Conservation (phyloP, 352 stramenopile genomes). For the Phytophthora cryptogea region DNA sequence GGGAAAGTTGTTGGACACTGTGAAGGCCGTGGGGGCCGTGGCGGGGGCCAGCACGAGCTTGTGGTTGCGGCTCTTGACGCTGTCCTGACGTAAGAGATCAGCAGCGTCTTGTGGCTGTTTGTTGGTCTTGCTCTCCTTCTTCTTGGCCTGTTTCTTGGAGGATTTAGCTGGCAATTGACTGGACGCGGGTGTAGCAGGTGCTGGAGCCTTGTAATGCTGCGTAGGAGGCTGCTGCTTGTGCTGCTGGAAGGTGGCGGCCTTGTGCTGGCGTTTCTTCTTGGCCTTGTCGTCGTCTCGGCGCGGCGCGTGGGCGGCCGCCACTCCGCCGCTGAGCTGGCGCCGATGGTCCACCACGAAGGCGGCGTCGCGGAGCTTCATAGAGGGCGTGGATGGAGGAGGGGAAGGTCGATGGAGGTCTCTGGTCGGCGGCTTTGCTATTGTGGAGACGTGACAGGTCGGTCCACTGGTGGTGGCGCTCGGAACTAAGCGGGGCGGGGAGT, state of each 20-base stretch:
- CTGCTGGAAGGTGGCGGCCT: slow-evolving; percentile 9
- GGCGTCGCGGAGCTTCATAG: slow-evolving; percentile 48
- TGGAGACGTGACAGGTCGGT: slow-evolving; percentile 18
- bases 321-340: slow-evolving; percentile 29
- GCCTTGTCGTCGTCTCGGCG: slow-evolving; percentile 35
- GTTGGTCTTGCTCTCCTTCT: slow-evolving; percentile 45
- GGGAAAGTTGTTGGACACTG: slow-evolving; percentile 33
- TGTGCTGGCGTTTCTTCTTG: slow-evolving; percentile 41
- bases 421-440: slow-evolving; percentile 19
- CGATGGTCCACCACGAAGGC: slow-evolving; percentile 50
- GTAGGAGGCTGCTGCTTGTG: neutral
- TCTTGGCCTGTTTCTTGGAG: slow-evolving; percentile 35
- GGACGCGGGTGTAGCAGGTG: neutral
- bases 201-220: neutral
- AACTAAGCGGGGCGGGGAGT: slow-evolving; percentile 13
- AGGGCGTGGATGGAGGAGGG: neutral
- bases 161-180: neutral
- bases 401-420: no score
- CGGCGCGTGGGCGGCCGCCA: slow-evolving; percentile 5
- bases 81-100: slow-evolving; percentile 46
- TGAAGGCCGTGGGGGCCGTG: slow-evolving; percentile 8
- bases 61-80: slow-evolving; percentile 77
- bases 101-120: slow-evolving; percentile 24
- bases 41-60: slow-evolving; percentile 59
- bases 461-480: slow-evolving; percentile 20